Evolutionary conservation across 2,329 filamentous ascomycete species (phyloP), one percentile per base, ranked within the genome.

Genomic region (Neofusicoccum parvum): DNA sequence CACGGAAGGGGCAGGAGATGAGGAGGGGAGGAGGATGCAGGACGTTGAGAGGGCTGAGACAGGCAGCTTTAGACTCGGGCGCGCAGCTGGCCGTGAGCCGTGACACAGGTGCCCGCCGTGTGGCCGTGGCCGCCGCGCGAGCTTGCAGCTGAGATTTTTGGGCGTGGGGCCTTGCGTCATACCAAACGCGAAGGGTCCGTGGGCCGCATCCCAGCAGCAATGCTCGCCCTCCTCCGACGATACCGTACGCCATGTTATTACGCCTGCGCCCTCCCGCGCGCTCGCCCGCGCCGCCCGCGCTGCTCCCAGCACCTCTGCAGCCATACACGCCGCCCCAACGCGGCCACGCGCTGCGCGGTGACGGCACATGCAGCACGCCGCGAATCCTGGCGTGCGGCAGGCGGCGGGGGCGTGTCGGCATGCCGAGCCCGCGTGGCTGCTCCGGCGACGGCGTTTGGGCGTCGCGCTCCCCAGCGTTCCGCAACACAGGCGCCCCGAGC

Each of bases 91-190:
- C 51, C 53, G 53, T 48, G 56, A 60, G 41, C 45, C 54, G n/a
- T 12, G 36, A 43, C 5, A 17, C 41, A 39, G 37, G 37, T 7
- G 27, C 32, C 50, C 50, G 50, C 50, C 17, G 50, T 32, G 27
- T 32, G 27, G 27, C 27, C 27, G 27, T 39, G 51, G 48, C 51
- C 51, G 37, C 54, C 27, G 54, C 39, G 54, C 54, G 54, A 58
- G 54, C 54, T 48, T 34, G 23, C 27, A 36, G 56, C 56, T 60
- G 56, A 60, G 56, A 60, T 60, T 60, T 60, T 60, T 46, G 27
- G 56, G 15, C 41, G 56, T 46, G 56, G 41, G 56, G 56, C 56
- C 23, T 36, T 46, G 43, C 56, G 56, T 60, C 56, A 60, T 60
- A 41, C 27, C 46, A 17, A 15, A 49, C 46, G 46, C 46, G 46